Evolutionary conservation across 352 stramenopile genomes (phyloP).

Genomic region (Thraustochytrium sp.): DNA sequence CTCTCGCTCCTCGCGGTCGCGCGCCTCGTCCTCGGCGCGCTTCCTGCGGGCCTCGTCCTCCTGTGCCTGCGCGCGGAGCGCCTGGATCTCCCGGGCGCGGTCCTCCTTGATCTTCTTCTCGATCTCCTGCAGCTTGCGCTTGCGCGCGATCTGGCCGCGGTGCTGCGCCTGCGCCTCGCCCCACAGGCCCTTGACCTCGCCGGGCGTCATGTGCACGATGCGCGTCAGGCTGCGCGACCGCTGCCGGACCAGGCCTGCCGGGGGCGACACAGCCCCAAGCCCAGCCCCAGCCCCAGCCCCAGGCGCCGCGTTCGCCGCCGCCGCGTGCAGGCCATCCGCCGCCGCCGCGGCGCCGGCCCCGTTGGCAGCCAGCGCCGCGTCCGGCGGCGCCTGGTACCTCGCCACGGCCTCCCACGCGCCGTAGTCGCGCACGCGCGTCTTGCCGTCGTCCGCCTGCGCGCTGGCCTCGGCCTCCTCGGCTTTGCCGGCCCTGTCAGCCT

Average conservation of each 20-base stretch:
- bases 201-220: background rate
- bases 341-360: no score
- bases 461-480: background rate
- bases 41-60: constrained; percentile 9
- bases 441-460: background rate
- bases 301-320: no score
- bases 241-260: background rate
- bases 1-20: constrained; percentile 23
- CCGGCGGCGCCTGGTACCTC: background rate
- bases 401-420: background rate
- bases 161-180: background rate
- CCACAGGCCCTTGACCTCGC: constrained; percentile 10
- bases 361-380: background rate
- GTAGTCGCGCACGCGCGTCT: background rate
- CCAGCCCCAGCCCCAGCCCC: no score
- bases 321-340: no score
- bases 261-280: no score
- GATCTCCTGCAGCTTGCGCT: constrained; percentile 7
- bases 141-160: background rate
- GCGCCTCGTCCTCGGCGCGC: constrained; percentile 22
- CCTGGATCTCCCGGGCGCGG: constrained; percentile 28
- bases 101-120: constrained; percentile 43
- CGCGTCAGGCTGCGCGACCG: background rate
- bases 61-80: constrained; percentile 11
- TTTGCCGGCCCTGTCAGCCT: background rate